Conservation (phyloP, 2,329 filamentous ascomycete genomes). For the Aspergillus costaricaensis region DNA sequence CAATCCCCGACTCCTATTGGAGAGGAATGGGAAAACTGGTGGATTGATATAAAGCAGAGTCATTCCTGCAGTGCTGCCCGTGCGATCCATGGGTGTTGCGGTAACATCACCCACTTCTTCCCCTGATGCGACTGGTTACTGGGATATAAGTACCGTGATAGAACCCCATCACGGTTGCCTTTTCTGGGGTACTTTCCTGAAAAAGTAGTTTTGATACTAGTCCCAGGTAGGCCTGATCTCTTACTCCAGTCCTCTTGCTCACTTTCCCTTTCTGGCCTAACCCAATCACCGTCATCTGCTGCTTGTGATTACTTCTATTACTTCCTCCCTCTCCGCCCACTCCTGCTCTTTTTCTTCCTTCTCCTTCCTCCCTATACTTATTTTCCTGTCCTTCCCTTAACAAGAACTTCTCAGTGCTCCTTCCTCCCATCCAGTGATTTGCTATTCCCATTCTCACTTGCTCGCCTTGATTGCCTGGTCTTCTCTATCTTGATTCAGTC, state of each 20-base stretch:
- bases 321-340: background rate
- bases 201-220: background rate
- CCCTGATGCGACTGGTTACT: background rate
- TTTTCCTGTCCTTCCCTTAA: background rate
- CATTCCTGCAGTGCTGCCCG: background rate
- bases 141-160: background rate
- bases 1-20: background rate
- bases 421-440: background rate
- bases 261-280: conserved; percentile 15
- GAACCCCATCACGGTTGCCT: conserved; percentile 14
- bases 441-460: background rate
- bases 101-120: conserved; percentile 5
- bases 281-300: conserved; percentile 4
- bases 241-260: background rate
- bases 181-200: conserved; percentile 12
- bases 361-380: conserved; percentile 2
- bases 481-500: background rate
- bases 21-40: background rate
- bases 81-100: conserved; percentile 5
- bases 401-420: background rate
- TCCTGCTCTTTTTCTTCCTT: conserved; percentile 3
- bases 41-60: conserved; percentile 5
- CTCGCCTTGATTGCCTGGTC: background rate
- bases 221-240: background rate
- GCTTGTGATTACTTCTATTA: conserved; percentile 6